These are phyloP conservation scores for Chrysoporthe austroafricana DNA, from an alignment of 2,329 filamentous ascomycete species.

Conservation along the genomic window DNA sequence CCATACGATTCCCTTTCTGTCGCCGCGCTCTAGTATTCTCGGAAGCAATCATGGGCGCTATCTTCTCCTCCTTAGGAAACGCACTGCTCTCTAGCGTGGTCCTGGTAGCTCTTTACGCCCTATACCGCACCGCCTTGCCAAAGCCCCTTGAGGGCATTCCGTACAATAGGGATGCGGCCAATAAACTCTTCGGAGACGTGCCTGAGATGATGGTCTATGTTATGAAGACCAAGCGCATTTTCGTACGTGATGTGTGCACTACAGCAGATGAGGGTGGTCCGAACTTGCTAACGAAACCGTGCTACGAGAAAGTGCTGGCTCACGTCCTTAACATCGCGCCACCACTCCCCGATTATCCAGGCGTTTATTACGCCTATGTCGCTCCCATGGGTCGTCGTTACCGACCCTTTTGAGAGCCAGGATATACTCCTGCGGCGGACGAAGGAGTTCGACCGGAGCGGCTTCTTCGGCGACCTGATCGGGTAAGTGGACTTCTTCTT, in stretches of 20 bases:
- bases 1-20: too few relatives aligned
- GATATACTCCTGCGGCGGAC: conserved; percentile 32
- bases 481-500: too few relatives aligned
- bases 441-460: conserved; percentile 28
- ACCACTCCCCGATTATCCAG: conserved; percentile 49
- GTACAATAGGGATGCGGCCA: conserved; percentile 43
- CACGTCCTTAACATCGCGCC: conserved; percentile 37
- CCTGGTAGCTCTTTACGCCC: not conserved
- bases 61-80: not conserved
- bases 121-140: conserved; percentile 39
- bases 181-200: conserved; percentile 46
- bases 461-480: conserved; percentile 32
- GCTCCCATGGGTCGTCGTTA: conserved; percentile 26
- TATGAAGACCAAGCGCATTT: conserved; percentile 38
- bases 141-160: conserved; percentile 51
- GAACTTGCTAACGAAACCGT: not conserved
- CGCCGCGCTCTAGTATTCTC: not conserved
- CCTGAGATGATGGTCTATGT: conserved; percentile 44
- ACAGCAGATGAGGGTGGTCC: not conserved
- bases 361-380: conserved; percentile 49
- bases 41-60: conserved; percentile 1
- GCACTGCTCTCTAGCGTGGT: not conserved
- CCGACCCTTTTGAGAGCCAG: conserved; percentile 31
- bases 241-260: conserved; percentile 30
- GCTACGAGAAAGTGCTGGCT: conserved; percentile 34